Evolutionary conservation across 441 rosid species (phyloP).

Genomic region (Arabidopsis hybrid): DNA sequence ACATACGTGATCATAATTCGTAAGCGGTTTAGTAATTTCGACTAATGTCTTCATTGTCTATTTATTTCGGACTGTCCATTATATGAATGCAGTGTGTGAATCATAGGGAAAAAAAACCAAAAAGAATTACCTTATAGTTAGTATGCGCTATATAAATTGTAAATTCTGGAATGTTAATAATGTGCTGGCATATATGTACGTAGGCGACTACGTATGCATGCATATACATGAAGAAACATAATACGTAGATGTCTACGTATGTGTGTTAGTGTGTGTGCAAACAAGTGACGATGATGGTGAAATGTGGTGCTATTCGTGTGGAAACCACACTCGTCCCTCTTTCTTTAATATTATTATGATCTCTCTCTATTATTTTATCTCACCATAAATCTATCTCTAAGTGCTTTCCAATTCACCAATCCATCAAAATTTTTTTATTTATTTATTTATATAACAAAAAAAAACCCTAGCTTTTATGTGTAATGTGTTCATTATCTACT

Average conservation of each 20-base stretch:
- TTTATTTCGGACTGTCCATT: background rate
- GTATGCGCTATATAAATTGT: background rate
- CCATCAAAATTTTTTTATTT: slow-evolving; percentile 27
- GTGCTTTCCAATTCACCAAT: slow-evolving; percentile 46
- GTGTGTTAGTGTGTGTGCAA: background rate
- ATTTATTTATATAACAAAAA: background rate
- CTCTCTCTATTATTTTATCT: slow-evolving; percentile 38
- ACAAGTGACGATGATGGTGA: slow-evolving; percentile 42
- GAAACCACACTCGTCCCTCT: slow-evolving; percentile 64
- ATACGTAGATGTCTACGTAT: slow-evolving; percentile 30
- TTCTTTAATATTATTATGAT: slow-evolving; percentile 33
- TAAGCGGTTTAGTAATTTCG: background rate
- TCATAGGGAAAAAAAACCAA: background rate
- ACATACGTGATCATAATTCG: background rate
- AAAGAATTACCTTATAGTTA: background rate
- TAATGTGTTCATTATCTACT: slow-evolving; percentile 28
- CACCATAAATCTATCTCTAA: background rate
- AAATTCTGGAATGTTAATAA: background rate
- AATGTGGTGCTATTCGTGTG: slow-evolving; percentile 69
- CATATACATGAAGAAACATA: slow-evolving; percentile 35
- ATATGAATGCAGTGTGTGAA: background rate
- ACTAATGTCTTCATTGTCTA: background rate
- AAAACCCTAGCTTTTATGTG: slow-evolving; percentile 12
- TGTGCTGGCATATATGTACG: slow-evolving; percentile 34
- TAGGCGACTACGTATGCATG: slow-evolving; percentile 50